Conservation (phyloP, 2,329 filamentous ascomycete genomes). For the Xylaria sp. region DNA sequence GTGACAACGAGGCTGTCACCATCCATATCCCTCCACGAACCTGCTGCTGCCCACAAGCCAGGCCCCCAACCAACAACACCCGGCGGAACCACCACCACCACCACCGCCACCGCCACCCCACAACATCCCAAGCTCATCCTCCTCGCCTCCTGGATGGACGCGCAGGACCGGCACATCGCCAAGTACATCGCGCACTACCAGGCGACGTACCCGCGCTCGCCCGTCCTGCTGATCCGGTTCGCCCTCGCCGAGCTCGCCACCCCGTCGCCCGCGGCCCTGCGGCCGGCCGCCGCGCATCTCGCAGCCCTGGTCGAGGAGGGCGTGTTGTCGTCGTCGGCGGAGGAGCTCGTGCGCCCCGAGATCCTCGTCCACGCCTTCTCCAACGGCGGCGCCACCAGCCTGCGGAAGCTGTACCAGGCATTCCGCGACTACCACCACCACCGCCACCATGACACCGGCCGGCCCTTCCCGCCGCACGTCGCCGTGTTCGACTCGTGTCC, state of each 20-base stretch:
- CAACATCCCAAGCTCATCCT: slow-evolving; percentile 50
- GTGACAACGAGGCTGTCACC: slow-evolving; percentile 35
- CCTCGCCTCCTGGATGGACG: slow-evolving; percentile 55
- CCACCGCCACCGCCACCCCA: slow-evolving; percentile 1
- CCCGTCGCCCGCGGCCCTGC: slow-evolving; percentile 38
- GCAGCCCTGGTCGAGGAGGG: slow-evolving; percentile 35
- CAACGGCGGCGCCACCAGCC: slow-evolving; percentile 53
- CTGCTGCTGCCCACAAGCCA: slow-evolving; percentile 12
- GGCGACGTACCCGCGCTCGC: slow-evolving; percentile 46
- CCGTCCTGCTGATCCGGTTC: slow-evolving; percentile 51
- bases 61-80: not conserved
- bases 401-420: slow-evolving; percentile 42
- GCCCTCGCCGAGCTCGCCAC: slow-evolving; percentile 41
- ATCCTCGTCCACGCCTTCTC: slow-evolving; percentile 56
- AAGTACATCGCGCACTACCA: slow-evolving; percentile 55
- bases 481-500: slow-evolving; percentile 54
- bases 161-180: slow-evolving; percentile 51
- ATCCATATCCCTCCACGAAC: slow-evolving; percentile 35
- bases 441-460: no score
- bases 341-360: slow-evolving; percentile 34
- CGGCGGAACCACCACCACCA: no score
- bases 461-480: slow-evolving; percentile 45
- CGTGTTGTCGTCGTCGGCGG: slow-evolving; percentile 18
- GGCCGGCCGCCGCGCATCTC: slow-evolving; percentile 46
- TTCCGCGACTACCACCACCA: slow-evolving; percentile 38